phyloP scores from a whole-genome alignment of 164 flowering plant genomes.

The Tetrastigma voinierianum region DNA sequence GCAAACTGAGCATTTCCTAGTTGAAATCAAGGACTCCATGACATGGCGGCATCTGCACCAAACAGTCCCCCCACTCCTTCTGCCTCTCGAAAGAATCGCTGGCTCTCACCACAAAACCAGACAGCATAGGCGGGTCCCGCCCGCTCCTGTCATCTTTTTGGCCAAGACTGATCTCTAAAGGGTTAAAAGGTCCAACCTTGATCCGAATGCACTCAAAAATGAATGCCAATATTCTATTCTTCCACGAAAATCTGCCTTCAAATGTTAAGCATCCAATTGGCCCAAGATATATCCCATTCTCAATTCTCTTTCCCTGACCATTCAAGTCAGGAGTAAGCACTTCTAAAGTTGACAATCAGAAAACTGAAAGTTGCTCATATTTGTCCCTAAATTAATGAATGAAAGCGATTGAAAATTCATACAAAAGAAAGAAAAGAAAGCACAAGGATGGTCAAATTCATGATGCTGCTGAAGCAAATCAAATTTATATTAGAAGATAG shows the following conservation, averaged over 20 bases:
- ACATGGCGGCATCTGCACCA: constrained; percentile 86
- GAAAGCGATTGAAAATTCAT: background rate
- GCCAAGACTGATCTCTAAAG: constrained; percentile 71
- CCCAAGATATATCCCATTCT: constrained; percentile 89
- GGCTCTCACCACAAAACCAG: too few relatives aligned
- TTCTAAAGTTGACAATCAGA: background rate
- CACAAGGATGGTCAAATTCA: background rate
- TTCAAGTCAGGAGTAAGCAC: background rate
- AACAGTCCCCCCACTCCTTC: constrained; percentile 88
- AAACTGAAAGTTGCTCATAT: background rate
- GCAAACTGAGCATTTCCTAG: background rate
- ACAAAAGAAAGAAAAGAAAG: background rate
- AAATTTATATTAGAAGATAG: too few relatives aligned
- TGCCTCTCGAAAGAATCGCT: too few relatives aligned
- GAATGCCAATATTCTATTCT: constrained; percentile 78
- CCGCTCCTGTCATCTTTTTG: constrained; percentile 51
- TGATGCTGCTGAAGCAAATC: background rate
- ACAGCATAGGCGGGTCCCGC: too few relatives aligned
- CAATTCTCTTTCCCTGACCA: constrained; percentile 78
- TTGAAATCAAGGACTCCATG: constrained; percentile 6
- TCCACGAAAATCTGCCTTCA: constrained; percentile 91
- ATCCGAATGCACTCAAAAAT: constrained; percentile 70
- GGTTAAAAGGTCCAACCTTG: constrained; percentile 75
- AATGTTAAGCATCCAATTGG: constrained; percentile 76
- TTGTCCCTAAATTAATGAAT: background rate